A percentile compares a stretch with the other conserved stretches of the same genome.
phyloP scores from a whole-genome alignment of 805 yeast genomes.

The Metahyphopichia silvanorum region DNA sequence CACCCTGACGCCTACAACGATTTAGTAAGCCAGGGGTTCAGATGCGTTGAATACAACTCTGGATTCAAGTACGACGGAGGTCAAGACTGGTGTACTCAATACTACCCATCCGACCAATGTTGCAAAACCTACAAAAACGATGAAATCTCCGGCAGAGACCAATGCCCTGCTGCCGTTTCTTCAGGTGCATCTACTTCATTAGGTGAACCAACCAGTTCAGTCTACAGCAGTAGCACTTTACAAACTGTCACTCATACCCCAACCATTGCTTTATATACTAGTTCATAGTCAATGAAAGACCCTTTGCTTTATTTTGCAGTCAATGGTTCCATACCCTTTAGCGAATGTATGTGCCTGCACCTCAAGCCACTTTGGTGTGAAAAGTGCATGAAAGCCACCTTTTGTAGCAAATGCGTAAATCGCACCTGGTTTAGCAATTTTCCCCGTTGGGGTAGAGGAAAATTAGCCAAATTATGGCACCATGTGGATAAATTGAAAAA shows the following conservation, averaged over 20 bases:
- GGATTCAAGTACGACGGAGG: conserved; percentile 14
- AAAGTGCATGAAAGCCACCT: no score
- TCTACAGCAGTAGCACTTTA: neutral
- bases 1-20: conserved; percentile 8
- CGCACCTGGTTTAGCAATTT: no score
- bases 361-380: no score
- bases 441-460: no score
- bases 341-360: no score
- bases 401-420: no score
- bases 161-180: conserved; percentile 6
- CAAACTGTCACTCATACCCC: neutral
- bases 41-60: conserved; percentile 16
- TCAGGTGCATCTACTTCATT: neutral
- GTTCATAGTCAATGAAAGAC: no score
- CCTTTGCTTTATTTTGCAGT: no score
- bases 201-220: neutral
- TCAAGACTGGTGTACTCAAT: conserved; percentile 14
- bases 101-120: conserved; percentile 12
- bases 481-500: no score
- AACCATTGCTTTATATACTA: conserved; percentile 1
- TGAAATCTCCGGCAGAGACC: conserved; percentile 8
- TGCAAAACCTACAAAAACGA: conserved; percentile 9
- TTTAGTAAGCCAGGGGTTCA: conserved; percentile 8
- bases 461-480: no score
- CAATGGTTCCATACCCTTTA: no score